Percentiles rank a stretch among this genome's conserved stretches.
Conservation (phyloP, 2,329 filamentous ascomycete genomes). For the Clarireedia monteithiana region DNA sequence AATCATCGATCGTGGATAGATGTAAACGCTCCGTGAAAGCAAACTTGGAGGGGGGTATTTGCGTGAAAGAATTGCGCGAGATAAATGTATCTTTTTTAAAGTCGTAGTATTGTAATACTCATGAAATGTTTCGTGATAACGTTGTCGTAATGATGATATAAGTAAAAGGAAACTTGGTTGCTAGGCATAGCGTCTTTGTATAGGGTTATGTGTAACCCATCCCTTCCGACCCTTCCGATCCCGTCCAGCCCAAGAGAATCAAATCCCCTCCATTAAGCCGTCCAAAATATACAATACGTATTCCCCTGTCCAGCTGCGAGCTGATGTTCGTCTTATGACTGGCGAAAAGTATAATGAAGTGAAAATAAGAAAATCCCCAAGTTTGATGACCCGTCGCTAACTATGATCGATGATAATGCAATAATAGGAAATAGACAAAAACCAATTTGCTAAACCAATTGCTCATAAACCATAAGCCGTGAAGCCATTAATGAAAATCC, state of each 20-base stretch:
- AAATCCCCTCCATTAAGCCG: conserved; percentile 3
- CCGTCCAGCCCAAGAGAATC: conserved; percentile 7
- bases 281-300: conserved; percentile 6
- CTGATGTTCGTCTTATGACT: conserved; percentile 9
- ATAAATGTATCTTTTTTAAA: neutral
- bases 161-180: conserved; percentile 7
- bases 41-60: conserved; percentile 5
- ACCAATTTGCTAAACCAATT: neutral
- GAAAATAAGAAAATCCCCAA: conserved; percentile 6
- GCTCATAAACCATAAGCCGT: conserved; percentile 8
- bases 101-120: conserved; percentile 3
- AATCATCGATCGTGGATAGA: conserved; percentile 5
- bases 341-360: neutral
- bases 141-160: conserved; percentile 6
- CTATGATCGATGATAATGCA: conserved; percentile 11
- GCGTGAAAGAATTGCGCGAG: neutral
- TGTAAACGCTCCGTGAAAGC: conserved; percentile 5
- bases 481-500: conserved; percentile 28
- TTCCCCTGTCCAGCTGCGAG: conserved; percentile 10
- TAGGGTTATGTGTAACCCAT: conserved; percentile 1
- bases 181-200: conserved; percentile 7
- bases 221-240: neutral
- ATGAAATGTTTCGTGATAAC: conserved; percentile 11
- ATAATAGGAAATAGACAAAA: conserved; percentile 6
- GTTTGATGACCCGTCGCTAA: conserved; percentile 11